Base-by-base conservation (phyloP, 2,329 filamentous ascomycete species). In the Lasiodiplodia theobromae region DNA sequence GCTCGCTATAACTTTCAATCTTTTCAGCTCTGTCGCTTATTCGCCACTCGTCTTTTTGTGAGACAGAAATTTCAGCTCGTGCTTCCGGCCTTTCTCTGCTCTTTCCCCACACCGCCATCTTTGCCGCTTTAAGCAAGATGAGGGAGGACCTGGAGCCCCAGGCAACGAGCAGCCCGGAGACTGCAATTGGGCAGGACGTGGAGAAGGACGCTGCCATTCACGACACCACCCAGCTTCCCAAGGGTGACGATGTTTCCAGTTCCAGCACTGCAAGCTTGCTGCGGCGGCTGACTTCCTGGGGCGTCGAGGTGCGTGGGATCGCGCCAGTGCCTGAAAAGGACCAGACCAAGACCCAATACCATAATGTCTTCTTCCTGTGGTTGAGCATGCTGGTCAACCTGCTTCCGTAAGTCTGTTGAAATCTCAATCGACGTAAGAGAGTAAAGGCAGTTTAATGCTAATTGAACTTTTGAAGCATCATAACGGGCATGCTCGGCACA, bases 401-500 rank as follows among this genome's bases (percentile, higher is more conserved):
- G 8, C 74, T 89, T 38, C 87, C 87, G 87, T 89, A 74, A 77
- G 86, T 37, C 23, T 10, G 2, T 37, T 25, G 25, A 25, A 25
- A 25, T 25, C 25, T 25, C 25, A 25, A 3, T 25, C 53, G 71
- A 25, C 25, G n/a, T 23, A 31, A 25, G 10, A 6, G 14, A 18
- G 18, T 10, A 47, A 8, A 47, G n/a, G 44, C 6, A 14, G 40
- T 7, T 18, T 47, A n/a, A 8, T 21, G 18, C 82, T 70, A 72
- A 79, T 74, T 38, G 6, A 2, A 21, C 10, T 21, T 34, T 14
- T 25, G 37, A 34, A 77, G 87, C 2, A 86, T 91, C 69, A 87
- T 87, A 0, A 89, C 89, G 73, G 89, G 89, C 69, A 87, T 90
- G 84, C 82, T 89, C 1, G 88, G 87, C 0, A 87, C 87, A 4